phyloP scores from a whole-genome alignment of 225 moss, liverwort and hornwort genomes.

The Lunularia cruciata region DNA sequence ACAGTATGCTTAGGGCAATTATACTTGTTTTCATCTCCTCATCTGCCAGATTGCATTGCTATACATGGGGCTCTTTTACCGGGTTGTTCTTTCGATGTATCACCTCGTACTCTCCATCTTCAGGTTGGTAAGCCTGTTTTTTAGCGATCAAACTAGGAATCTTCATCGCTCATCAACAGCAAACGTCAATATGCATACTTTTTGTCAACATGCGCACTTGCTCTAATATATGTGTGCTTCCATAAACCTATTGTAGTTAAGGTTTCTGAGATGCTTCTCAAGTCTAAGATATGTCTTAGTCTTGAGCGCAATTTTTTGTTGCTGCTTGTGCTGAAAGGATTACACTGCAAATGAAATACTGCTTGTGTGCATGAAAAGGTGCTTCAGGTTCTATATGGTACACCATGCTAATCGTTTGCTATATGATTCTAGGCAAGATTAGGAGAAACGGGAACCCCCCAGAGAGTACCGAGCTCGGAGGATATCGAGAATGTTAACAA shows the following conservation, averaged over 20 bases:
- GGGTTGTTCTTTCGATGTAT: constrained; percentile 73
- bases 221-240: too few species aligned
- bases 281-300: too few species aligned
- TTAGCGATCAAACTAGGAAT: too few species aligned
- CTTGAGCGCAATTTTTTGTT: too few species aligned
- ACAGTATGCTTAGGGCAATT: constrained; percentile 77
- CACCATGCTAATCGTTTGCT: not conserved
- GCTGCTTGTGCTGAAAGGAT: too few species aligned
- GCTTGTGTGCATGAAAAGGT: not conserved
- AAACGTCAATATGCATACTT: too few species aligned
- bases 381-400: not conserved
- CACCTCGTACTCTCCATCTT: constrained; percentile 65
- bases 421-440: constrained; percentile 30
- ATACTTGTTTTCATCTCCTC: constrained; percentile 84
- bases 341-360: not conserved
- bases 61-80: constrained; percentile 70
- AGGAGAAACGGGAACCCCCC: constrained; percentile 14
- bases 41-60: constrained; percentile 78
- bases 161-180: too few species aligned
- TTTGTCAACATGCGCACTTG: too few species aligned
- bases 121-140: constrained; percentile 54
- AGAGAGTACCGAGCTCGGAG: constrained; percentile 19
- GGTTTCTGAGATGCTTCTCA: too few species aligned
- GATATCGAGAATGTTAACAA: constrained; percentile 16
- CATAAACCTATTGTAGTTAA: too few species aligned